phyloP scores from a whole-genome alignment of 805 yeast genomes.

The Suhomyces tanzawaensis region DNA sequence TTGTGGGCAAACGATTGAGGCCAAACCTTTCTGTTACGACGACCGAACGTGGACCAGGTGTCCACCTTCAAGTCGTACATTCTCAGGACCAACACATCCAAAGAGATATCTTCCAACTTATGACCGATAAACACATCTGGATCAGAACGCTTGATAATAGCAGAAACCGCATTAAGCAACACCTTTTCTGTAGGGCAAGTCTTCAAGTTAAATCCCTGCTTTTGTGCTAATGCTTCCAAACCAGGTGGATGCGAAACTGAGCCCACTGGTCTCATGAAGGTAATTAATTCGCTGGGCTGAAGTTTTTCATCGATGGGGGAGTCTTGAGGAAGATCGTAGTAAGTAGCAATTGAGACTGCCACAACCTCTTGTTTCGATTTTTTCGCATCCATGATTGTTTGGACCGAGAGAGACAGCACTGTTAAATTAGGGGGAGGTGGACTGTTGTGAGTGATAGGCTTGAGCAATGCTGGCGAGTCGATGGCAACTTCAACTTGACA shows the following conservation, averaged over 20 bases:
- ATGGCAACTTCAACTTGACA: constrained; percentile 75
- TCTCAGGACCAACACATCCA: constrained; percentile 79
- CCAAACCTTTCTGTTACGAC: constrained; percentile 73
- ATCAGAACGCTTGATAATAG: constrained; percentile 67
- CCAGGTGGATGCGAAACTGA: constrained; percentile 68
- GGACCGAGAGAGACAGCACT: constrained; percentile 71
- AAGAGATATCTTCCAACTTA: constrained; percentile 69
- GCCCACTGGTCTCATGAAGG: constrained; percentile 79
- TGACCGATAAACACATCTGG: constrained; percentile 94
- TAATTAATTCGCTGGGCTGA: constrained; percentile 59
- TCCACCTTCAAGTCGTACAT: constrained; percentile 70
- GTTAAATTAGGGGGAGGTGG: constrained; percentile 64
- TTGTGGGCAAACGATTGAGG: constrained; percentile 68
- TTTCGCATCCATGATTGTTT: constrained; percentile 73
- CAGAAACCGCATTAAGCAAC: constrained; percentile 70
- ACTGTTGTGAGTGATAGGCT: constrained; percentile 44
- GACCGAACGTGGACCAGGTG: constrained; percentile 81
- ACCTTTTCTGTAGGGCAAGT: constrained; percentile 72
- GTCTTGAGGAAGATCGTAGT: constrained; percentile 68
- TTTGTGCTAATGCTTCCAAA: constrained; percentile 57
- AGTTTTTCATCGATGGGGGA: constrained; percentile 62
- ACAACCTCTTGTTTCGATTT: constrained; percentile 83
- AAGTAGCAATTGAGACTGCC: constrained; percentile 75
- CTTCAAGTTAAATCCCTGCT: constrained; percentile 50
- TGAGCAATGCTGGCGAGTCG: constrained; percentile 44